phyloP scores from a whole-genome alignment of 495 filamentous ascomycete genomes.

The Neurospora sublineolata region DNA sequence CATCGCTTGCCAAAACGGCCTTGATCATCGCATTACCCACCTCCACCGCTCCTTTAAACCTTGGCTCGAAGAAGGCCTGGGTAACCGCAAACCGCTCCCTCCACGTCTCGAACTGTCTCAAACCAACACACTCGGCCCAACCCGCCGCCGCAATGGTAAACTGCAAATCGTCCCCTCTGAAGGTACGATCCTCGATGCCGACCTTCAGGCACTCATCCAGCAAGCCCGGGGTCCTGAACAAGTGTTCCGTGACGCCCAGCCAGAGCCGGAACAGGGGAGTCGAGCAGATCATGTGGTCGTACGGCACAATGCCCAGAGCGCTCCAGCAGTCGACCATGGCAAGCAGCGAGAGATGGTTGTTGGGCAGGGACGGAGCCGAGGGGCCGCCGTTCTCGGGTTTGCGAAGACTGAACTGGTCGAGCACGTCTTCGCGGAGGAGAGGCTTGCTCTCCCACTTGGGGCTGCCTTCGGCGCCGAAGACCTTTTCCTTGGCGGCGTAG shows the following conservation, averaged over 20 bases:
- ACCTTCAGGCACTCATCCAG: conserved; percentile 79
- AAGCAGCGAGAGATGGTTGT: conserved; percentile 84
- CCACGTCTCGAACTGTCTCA: conserved; percentile 86
- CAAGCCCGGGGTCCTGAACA: conserved; percentile 75
- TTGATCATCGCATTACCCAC: conserved; percentile 96
- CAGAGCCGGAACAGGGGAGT: conserved; percentile 97
- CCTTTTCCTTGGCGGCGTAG: conserved; percentile 62
- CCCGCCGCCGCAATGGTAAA: conserved; percentile 94
- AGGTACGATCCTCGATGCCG: conserved; percentile 77
- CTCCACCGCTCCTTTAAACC: conserved; percentile 72
- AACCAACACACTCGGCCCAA: conserved; percentile 85
- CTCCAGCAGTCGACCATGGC: conserved; percentile 99
- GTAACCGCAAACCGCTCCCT: conserved; percentile 78
- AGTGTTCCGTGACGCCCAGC: conserved; percentile 93
- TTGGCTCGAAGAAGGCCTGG: conserved; percentile 78
- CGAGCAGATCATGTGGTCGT: conserved; percentile 98
- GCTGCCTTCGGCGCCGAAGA: conserved; percentile 49
- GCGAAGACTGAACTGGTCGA: conserved; percentile 72
- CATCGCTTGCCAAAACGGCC: conserved; percentile 70
- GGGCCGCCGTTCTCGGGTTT: conserved; percentile 18
- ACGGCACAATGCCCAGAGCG: conserved; percentile 82
- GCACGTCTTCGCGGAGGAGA: conserved; percentile 66
- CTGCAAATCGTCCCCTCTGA: conserved; percentile 84
- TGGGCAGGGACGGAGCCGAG: conserved; percentile 50
- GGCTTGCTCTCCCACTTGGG: conserved; percentile 48